phyloP scores from a whole-genome alignment of 176 grass and related monocot genomes.

The Aegilops umbellulata region DNA sequence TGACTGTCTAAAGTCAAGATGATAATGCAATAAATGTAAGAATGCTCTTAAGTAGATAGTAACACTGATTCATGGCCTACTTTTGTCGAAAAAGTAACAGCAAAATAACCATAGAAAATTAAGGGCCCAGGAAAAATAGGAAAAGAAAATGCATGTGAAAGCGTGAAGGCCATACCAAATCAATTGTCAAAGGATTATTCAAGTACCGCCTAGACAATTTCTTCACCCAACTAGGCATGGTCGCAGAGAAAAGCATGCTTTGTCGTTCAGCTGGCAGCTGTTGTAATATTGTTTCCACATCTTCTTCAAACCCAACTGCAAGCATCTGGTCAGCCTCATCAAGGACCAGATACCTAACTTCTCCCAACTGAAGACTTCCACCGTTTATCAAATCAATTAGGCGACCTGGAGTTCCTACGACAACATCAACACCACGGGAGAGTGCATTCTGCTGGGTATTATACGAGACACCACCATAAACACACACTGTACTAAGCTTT shows the following conservation, averaged over 20 bases:
- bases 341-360: conserved; percentile 87
- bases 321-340: conserved; percentile 99
- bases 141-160: conserved; percentile 6
- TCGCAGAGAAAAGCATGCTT: conserved; percentile 98
- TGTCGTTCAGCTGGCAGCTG: conserved; percentile 66
- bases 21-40: background rate
- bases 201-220: conserved; percentile 84
- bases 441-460: conserved; percentile 81
- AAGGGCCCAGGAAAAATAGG: background rate
- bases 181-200: conserved; percentile 90
- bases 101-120: background rate
- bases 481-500: conserved; percentile 78
- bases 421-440: conserved; percentile 91
- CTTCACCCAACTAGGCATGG: conserved; percentile 97
- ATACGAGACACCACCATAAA: conserved; percentile 96
- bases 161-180: conserved; percentile 58
- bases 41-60: conserved; percentile 6
- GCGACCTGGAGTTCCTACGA: conserved; percentile 96
- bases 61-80: background rate
- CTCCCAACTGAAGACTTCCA: conserved; percentile 68
- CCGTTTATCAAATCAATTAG: conserved; percentile 95
- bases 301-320: conserved; percentile 98
- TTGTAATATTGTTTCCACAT: conserved; percentile 97
- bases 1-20: conserved; percentile 10
- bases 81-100: background rate